Evolutionary conservation across 352 stramenopile species (phyloP).

Genomic region (Phytophthora vignae): DNA sequence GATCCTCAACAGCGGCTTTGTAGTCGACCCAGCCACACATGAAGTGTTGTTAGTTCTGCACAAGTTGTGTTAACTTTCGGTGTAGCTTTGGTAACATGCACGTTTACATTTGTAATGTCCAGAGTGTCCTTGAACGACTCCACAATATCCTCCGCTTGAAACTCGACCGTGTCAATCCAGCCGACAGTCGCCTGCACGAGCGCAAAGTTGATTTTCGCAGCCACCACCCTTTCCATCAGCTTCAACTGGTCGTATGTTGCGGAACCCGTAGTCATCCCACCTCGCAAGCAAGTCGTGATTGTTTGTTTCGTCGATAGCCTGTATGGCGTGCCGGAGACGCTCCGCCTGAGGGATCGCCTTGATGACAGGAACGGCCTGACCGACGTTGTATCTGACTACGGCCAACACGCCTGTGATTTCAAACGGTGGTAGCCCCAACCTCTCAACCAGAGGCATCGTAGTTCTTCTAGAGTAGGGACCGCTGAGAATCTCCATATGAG

Average conservation of each 20-base stretch:
- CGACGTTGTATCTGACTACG: not conserved
- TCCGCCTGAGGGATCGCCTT: not conserved
- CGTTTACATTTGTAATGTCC: constrained; percentile 12
- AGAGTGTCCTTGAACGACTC: constrained; percentile 8
- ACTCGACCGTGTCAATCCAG: constrained; percentile 21
- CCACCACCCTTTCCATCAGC: constrained; percentile 5
- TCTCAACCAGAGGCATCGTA: not conserved
- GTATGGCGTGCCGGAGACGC: not conserved
- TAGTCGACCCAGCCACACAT: not conserved
- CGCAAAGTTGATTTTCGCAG: constrained; percentile 10
- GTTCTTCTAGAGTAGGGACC: not conserved
- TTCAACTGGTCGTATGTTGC: constrained; percentile 18
- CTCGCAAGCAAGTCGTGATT: not conserved
- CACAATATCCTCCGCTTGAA: not conserved
- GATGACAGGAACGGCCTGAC: not conserved
- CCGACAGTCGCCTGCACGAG: constrained; percentile 11
- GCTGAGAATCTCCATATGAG: not conserved
- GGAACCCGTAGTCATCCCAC: constrained; percentile 14
- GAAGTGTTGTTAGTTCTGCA: constrained; percentile 1
- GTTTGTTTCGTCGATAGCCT: constrained; percentile 3
- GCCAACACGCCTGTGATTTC: not conserved
- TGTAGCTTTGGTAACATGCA: not conserved
- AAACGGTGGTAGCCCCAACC: not conserved
- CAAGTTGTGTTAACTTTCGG: constrained; percentile 5
- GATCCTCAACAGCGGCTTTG: constrained; percentile 6